These are phyloP conservation scores for Apiotrichum laibachii DNA, from an alignment of 1,284 basidiomycete genomes.

Conservation along the genomic window DNA sequence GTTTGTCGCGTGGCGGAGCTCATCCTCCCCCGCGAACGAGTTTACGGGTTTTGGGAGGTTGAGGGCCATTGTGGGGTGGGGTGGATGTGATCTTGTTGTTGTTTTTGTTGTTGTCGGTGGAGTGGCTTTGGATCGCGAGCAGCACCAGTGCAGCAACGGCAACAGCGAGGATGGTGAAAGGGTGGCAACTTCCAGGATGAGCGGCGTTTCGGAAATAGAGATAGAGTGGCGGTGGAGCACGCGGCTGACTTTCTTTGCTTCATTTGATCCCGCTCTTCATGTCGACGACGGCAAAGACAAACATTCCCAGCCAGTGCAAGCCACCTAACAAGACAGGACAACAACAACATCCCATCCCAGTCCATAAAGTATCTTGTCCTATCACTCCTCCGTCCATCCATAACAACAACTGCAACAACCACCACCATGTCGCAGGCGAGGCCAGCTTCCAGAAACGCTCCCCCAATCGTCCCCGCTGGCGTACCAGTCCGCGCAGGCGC, in stretches of 20 bases:
- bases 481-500: constrained; percentile 6
- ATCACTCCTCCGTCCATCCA: not conserved
- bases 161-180: not conserved
- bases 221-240: not conserved
- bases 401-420: not conserved
- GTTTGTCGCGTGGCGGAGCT: constrained; percentile 31
- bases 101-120: not conserved
- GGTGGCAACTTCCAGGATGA: not conserved
- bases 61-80: constrained; percentile 32
- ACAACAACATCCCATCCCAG: constrained; percentile 2
- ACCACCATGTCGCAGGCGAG: constrained; percentile 10
- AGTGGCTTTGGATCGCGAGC: not conserved
- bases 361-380: not conserved
- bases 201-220: constrained; percentile 5
- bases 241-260: constrained; percentile 6
- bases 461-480: constrained; percentile 7
- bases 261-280: not conserved
- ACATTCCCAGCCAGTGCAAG: too few species aligned
- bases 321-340: not conserved
- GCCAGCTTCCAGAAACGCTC: not conserved
- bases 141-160: not conserved
- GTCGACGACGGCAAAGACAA: too few species aligned
- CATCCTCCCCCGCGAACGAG: constrained; percentile 46
- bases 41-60: constrained; percentile 50
- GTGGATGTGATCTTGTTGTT: not conserved